Percentiles rank a stretch among this genome's conserved stretches.
Evolutionary conservation across 805 yeast genomes (phyloP).

Genomic region (Candida mattraensis): DNA sequence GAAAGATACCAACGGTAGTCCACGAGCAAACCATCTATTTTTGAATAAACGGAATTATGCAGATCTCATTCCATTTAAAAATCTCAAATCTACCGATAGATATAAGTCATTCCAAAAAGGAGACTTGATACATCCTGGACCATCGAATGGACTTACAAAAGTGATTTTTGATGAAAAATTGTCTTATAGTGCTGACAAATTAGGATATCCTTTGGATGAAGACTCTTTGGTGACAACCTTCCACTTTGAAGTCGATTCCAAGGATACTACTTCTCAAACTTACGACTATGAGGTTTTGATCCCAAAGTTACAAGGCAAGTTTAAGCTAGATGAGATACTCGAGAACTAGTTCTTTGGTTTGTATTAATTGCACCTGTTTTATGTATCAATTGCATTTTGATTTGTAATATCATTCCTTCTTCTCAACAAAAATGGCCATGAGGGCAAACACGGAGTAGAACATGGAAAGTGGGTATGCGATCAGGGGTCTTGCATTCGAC

Average conservation of each 20-base stretch:
- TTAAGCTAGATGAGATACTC: constrained; percentile 12
- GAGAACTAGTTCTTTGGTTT: constrained; percentile 7
- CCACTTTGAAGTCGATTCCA: constrained; percentile 67
- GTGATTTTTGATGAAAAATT: constrained; percentile 8
- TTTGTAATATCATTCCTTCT: constrained; percentile 19
- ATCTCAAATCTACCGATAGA: constrained; percentile 24
- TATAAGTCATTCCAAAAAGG: constrained; percentile 21
- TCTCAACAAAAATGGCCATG: constrained; percentile 77
- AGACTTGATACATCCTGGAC: constrained; percentile 43
- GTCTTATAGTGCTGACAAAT: constrained; percentile 15
- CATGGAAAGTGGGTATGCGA: constrained; percentile 90
- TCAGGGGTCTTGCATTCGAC: constrained; percentile 80
- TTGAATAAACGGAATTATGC: constrained; percentile 72
- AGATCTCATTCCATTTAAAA: constrained; percentile 57
- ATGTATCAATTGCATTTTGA: constrained; percentile 5
- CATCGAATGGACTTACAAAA: constrained; percentile 27
- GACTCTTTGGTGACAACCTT: constrained; percentile 66
- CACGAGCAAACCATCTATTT: constrained; percentile 46
- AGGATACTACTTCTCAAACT: constrained; percentile 49
- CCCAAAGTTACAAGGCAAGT: constrained; percentile 42
- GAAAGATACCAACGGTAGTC: constrained; percentile 53
- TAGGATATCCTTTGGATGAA: constrained; percentile 54
- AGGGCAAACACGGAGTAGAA: constrained; percentile 93
- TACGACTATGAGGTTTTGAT: constrained; percentile 67
- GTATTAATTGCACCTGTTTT: constrained; percentile 8